A percentile compares a stretch with the other conserved stretches of the same genome.
These are phyloP conservation scores for Aspergillus quadricinctus DNA, from an alignment of 2,329 filamentous ascomycete species.

Conservation along the genomic window DNA sequence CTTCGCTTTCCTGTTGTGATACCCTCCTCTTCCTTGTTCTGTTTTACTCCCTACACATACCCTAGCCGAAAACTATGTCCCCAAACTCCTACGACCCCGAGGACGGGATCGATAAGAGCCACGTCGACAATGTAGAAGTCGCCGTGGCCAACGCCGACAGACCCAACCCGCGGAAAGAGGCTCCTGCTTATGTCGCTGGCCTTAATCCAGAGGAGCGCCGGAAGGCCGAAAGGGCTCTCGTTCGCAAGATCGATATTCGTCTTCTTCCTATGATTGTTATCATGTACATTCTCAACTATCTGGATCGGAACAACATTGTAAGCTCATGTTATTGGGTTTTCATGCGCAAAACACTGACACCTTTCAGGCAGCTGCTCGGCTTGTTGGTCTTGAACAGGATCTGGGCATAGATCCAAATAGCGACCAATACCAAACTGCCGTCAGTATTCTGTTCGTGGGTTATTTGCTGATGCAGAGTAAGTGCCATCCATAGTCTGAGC, in stretches of 20 bases:
- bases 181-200: conserved; percentile 33
- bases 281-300: conserved; percentile 74
- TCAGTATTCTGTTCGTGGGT: conserved; percentile 51
- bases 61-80: conserved; percentile 12
- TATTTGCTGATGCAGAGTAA: conserved; percentile 60
- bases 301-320: conserved; percentile 59
- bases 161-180: conserved; percentile 24
- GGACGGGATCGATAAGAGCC: conserved; percentile 19
- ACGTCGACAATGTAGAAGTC: conserved; percentile 22
- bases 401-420: conserved; percentile 34
- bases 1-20: not conserved
- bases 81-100: conserved; percentile 14
- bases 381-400: conserved; percentile 50
- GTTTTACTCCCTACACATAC: not conserved
- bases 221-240: conserved; percentile 54
- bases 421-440: conserved; percentile 41
- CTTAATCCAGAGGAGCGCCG: conserved; percentile 51
- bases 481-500: not conserved
- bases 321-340: conserved; percentile 8
- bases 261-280: conserved; percentile 66
- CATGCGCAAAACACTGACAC: not conserved
- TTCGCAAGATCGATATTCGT: conserved; percentile 66
- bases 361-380: conserved; percentile 22
- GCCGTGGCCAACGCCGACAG: conserved; percentile 22
- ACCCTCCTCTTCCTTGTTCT: conserved; percentile 1